Conservation (phyloP, 345 rosid genomes). For the Tarenaya hassleriana region DNA sequence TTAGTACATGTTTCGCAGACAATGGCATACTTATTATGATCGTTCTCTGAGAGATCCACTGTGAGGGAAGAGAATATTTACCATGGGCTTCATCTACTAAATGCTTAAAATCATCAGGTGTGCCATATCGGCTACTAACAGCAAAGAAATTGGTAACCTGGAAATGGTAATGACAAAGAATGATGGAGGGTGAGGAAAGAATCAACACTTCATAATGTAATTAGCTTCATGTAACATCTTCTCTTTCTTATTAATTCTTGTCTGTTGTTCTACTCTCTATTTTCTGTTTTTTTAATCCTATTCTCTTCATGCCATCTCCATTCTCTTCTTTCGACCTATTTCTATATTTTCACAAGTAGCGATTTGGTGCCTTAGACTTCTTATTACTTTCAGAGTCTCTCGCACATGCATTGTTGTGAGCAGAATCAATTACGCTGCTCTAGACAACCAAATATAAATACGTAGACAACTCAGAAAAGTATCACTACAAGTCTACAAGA, state of each 20-base stretch:
- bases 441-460: constrained; percentile 5
- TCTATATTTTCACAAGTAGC: too few relatives aligned
- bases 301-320: constrained; percentile 3
- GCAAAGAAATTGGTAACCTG: constrained; percentile 92
- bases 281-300: background rate
- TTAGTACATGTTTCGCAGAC: too few relatives aligned
- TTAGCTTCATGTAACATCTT: background rate
- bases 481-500: too few relatives aligned
- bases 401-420: too few relatives aligned
- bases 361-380: too few relatives aligned
- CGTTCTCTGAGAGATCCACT: too few relatives aligned
- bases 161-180: constrained; percentile 12
- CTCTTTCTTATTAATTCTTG: too few relatives aligned
- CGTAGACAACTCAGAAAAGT: constrained; percentile 6
- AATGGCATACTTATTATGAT: too few relatives aligned
- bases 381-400: too few relatives aligned
- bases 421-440: too few relatives aligned
- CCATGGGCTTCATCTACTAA: constrained; percentile 98
- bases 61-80: constrained; percentile 25
- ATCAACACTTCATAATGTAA: background rate
- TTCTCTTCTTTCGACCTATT: background rate
- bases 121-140: constrained; percentile 90
- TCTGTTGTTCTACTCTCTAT: background rate
- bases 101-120: constrained; percentile 89
- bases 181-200: constrained; percentile 12